Evolutionary conservation across 2,329 filamentous ascomycete genomes (phyloP).

Genomic region (Aspergillus carbonarius): DNA sequence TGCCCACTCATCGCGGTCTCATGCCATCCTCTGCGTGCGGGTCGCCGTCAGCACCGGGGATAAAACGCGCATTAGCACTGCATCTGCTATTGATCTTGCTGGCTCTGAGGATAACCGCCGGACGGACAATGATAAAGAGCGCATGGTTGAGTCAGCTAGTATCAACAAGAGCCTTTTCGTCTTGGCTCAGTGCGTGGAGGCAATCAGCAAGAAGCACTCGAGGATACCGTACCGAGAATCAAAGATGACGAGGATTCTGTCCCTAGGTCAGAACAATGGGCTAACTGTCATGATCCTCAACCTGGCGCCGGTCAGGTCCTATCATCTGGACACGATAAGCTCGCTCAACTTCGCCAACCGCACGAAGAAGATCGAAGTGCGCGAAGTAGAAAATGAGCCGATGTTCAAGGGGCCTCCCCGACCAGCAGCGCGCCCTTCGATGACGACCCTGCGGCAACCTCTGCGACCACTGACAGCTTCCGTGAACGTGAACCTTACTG

Average conservation of each 20-base stretch:
- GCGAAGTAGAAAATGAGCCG: conserved; percentile 93
- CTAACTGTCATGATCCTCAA: conserved; percentile 97
- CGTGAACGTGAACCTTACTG: conserved; percentile 68
- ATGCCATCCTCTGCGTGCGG: conserved; percentile 89
- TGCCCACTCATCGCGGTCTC: conserved; percentile 83
- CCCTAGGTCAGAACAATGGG: conserved; percentile 89
- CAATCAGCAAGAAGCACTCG: conserved; percentile 72
- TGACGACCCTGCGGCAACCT: conserved; percentile 66
- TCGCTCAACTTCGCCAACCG: conserved; percentile 93
- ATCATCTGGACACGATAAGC: conserved; percentile 89
- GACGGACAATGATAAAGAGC: conserved; percentile 89
- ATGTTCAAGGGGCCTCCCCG: conserved; percentile 75
- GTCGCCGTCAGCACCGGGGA: conserved; percentile 72
- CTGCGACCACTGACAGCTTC: conserved; percentile 73
- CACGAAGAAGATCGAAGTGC: conserved; percentile 93
- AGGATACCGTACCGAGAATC: conserved; percentile 91
- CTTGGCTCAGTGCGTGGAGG: conserved; percentile 90
- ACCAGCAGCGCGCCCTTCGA: conserved; percentile 42
- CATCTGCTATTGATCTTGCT: conserved; percentile 90
- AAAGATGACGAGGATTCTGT: conserved; percentile 95
- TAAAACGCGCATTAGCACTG: conserved; percentile 72
- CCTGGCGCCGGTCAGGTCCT: conserved; percentile 83
- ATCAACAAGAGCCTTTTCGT: conserved; percentile 99
- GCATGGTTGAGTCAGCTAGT: conserved; percentile 89
- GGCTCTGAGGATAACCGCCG: conserved; percentile 94